These are phyloP conservation scores for Entomortierella parvispora DNA, from an alignment of 192 early-diverging fungal species.

Conservation along the genomic window DNA sequence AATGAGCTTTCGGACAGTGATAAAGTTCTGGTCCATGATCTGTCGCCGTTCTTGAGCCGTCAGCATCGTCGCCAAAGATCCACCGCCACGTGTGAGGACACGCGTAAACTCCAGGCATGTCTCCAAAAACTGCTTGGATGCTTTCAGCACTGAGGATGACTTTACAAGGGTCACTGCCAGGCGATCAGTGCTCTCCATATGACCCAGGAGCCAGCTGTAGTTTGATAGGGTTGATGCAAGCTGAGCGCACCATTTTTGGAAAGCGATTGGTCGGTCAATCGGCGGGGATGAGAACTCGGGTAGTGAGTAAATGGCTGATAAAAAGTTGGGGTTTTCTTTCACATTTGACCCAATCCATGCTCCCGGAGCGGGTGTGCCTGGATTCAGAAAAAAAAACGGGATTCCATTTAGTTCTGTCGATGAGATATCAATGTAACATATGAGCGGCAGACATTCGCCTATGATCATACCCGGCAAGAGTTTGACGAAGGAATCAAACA, in stretches of 20 bases:
- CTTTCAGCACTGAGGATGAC: neutral
- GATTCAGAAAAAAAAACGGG: neutral
- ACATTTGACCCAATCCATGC: slow-evolving; percentile 37
- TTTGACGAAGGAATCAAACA: slow-evolving; percentile 68
- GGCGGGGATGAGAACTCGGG: slow-evolving; percentile 1
- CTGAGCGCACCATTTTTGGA: slow-evolving; percentile 45
- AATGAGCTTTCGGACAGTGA: slow-evolving; percentile 17
- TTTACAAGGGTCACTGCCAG: slow-evolving; percentile 9
- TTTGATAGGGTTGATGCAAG: slow-evolving; percentile 36
- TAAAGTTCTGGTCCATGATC: slow-evolving; percentile 43
- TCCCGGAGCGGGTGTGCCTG: slow-evolving; percentile 18
- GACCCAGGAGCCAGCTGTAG: slow-evolving; percentile 47
- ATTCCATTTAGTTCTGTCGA: too few species aligned
- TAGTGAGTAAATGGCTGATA: slow-evolving; percentile 8
- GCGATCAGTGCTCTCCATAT: slow-evolving; percentile 13
- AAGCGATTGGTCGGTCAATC: slow-evolving; percentile 3
- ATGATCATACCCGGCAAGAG: slow-evolving; percentile 54
- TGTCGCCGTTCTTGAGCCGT: slow-evolving; percentile 12
- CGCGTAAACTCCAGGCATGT: slow-evolving; percentile 26
- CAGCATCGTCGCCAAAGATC: slow-evolving; percentile 15
- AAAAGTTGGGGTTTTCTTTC: slow-evolving; percentile 11
- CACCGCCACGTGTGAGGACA: neutral
- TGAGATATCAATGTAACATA: neutral
- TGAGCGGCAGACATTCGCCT: neutral
- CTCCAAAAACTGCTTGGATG: slow-evolving; percentile 31